Evolutionary conservation across 2,329 filamentous ascomycete species (phyloP), one percentile per base, ranked within the genome.

Genomic region (Simplicillium aogashimaense): DNA sequence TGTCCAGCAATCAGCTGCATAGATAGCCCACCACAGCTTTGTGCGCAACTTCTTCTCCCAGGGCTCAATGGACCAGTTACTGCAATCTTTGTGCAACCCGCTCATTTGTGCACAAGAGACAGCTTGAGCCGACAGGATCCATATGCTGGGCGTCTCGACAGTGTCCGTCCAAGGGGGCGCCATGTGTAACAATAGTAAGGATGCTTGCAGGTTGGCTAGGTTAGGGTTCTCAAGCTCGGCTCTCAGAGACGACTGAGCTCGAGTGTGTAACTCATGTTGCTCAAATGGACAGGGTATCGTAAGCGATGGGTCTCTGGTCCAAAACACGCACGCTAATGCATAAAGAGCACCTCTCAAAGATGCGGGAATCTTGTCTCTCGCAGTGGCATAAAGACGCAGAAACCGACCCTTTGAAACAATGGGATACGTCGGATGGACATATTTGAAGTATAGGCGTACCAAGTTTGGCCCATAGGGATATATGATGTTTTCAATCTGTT

Each of bases 191-290:
- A 70, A 53, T 12, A 71, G 46, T 11, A 70, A 44, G 42, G 62
- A 63, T n/a, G 67, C 65, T 52, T 70, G 67, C n/a, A 70, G 45
- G 8, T 61, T 64, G 39, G 58, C 64, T 4, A 71, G 52, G 25
- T 69, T 67, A 0, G 67, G 66, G 1, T 66, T 64, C 32, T 70
- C 64, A 0, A 70, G 54, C 43, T 71, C 67, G 3, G 66, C 56
- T 16, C 66, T 57, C 3, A 70, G 48, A 0, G 64, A 62, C 17
- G 57, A 54, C 37, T 68, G 63, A 2, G 66, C 65, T 35, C 63
- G 56, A 25, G 64, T 62, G 29, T 64, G 42, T 2, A 66, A 53
- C 39, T 65, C 57, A 18, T 66, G 58, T 45, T 70, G 65, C 39
- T 60, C 45, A 31, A 66, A 61, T 0, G 59, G 58, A 6, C 57